Conservation (phyloP, 2,329 filamentous ascomycete genomes). For the Monilinia polystroma region DNA sequence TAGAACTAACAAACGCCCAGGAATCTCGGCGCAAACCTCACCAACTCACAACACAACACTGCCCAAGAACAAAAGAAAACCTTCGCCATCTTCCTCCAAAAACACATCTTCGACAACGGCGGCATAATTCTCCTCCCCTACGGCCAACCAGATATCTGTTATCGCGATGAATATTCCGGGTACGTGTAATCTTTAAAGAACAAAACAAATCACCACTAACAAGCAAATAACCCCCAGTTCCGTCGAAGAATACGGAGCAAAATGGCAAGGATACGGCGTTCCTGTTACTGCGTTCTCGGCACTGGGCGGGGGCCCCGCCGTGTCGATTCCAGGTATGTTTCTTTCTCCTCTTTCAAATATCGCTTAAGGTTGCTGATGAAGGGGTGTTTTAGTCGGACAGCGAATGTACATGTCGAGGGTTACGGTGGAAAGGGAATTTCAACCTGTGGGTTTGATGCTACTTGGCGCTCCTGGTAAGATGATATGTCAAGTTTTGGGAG, state of each 20-base stretch:
- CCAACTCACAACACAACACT: constrained; percentile 18
- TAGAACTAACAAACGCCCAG: not conserved
- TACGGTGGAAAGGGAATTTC: constrained; percentile 21
- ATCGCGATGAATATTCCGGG: constrained; percentile 25
- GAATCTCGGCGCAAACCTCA: constrained; percentile 26
- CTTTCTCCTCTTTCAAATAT: rapidly evolving
- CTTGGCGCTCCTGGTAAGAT: constrained; percentile 27
- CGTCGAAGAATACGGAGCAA: constrained; percentile 23
- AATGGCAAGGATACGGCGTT: constrained; percentile 32
- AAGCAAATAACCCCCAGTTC: not conserved
- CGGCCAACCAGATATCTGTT: constrained; percentile 19
- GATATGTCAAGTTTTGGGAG: not conserved
- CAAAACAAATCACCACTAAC: not conserved
- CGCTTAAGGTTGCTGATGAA: not conserved
- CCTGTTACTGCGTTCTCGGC: constrained; percentile 27
- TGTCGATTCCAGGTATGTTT: constrained; percentile 30
- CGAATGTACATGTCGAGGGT: constrained; percentile 26
- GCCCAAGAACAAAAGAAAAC: constrained; percentile 23
- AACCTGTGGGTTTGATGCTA: constrained; percentile 30
- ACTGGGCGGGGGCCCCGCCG: constrained; percentile 28
- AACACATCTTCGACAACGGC: constrained; percentile 24
- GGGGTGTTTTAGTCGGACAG: constrained; percentile 26
- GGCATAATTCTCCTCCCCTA: constrained; percentile 29
- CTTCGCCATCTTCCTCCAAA: constrained; percentile 26
- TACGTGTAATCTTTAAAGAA: not conserved